Base-by-base conservation (phyloP, 805 yeast species). In the Saccharomyces cerevisiae region DNA sequence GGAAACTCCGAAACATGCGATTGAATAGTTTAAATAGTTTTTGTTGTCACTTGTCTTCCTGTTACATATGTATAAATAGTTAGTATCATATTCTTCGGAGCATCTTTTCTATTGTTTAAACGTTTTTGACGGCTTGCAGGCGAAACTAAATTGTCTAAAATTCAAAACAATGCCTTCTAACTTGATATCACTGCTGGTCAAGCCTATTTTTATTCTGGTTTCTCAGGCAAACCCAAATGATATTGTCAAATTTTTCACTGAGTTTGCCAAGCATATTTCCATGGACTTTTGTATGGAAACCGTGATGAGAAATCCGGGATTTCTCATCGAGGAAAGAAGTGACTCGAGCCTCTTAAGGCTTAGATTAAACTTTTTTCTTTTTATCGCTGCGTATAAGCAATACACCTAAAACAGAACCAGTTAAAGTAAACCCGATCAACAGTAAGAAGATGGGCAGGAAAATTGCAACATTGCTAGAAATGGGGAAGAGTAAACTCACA, bases 181-280 rank as follows among this genome's bases (percentile, higher is more conserved):
- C 10, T 9, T 2, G 3, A 29, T 29, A 11, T 76, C 74, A 92
- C 99, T 41, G 94, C 96, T 53, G 99, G 99, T 65, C 96, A 91
- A 76, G 89, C 97, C 2, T 96, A 87, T 70, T 90, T 83, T 75
- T 92, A 94, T 68, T 97, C 98, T n/a, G 95, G 96, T 8, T 94
- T 97, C 92, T 77, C 84, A 56, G 92, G 96, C 47, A 76, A 83
- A 84, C 59, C 76, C 81, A 50, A 90, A 88, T 65, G 97, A 92
- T 69, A 94, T 89, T 32, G 80, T 84, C 57, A 94, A 92, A 72
- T 81, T 91, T 60, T 81, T 92, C 4, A 85, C 82, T 65, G 99
- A 94, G 76, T 80, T 94, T 51, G 81, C 90, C 54, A 89, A 87
- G 67, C 95, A 89, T 65, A 75, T 94, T 62, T 81, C 96, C 3